Evolutionary conservation across 2,329 filamentous ascomycete genomes (phyloP), one percentile per base, ranked within the genome.

Genomic region (Myriosclerotinia curreyana): DNA sequence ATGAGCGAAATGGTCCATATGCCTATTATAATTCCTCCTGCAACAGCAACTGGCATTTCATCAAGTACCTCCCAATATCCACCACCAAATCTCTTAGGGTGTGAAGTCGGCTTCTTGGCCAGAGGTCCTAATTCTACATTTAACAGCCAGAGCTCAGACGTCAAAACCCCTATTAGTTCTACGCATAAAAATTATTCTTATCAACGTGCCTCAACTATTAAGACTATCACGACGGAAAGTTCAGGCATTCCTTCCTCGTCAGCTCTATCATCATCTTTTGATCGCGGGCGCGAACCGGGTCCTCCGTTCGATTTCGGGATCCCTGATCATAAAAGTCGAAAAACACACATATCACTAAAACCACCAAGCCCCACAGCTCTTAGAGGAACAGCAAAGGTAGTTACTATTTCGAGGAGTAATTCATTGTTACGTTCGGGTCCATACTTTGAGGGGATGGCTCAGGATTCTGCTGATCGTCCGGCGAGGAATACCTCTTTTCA

Each of bases 241-340:
- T 58, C 54, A 25, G 54, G 42, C 2, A 36, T 58, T 48, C 54
- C 54, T 48, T 58, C 54, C n/a, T 58, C 54, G 31, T 48, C 54
- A 17, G 54, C 20, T 58, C 8, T 58, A 20, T 48, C 54, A 3
- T 46, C 54, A 46, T 46, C 40, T 36, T 58, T 58, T 36, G 42
- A 48, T 14, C 28, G 54, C 1, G 28, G 36, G 46, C 54, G 42
- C 14, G 28, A 46, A 12, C 40, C 17, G 1, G 36, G 22, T 1
- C 20, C 20, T 7, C 17, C 20, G 11, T 25, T 20, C 20, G 42
- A 48, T 14, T 36, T 25, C 5, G 14, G 12, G 25, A 36, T 4
- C 5, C 42, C 12, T 3, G 7, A 12, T 2, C 8, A 36, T 3
- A 11, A 22, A 25, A 42, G 48, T 17, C 8, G 12, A 48, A 28